Base-by-base conservation (phyloP, 352 stramenopile genomes). In the Pythium rishiriense region DNA sequence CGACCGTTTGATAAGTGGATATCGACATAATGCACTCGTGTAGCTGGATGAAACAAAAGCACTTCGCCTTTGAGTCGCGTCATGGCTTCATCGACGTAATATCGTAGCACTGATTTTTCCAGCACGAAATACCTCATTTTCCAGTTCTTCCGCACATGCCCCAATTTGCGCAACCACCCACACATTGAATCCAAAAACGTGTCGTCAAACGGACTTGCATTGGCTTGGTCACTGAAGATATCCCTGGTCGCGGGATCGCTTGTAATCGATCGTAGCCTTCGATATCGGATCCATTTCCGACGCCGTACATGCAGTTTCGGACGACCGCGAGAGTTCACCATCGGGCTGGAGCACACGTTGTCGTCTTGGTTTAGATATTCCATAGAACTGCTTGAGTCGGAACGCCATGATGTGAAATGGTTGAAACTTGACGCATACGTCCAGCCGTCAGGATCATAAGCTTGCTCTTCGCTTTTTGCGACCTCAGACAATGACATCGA, bases 91-190 rank as follows among this genome's bases (percentile, higher is more conserved):
- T 92, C 81, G 0, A 74, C 64, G 62, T 88, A 92, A 39, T 92
- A 92, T 19, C 79, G 74, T 53, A 92, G 50, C 1, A 92, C 73
- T 0, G 81, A 90, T 29, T 81, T 82, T 28, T 88, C 71, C 25
- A 92, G 58, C 25, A 92, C 83, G 61, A 92, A 92, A 59, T 85
- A 92, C 11, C 83, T 79, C 24, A 69, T 65, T 53, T 92, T 92
- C 83, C 83, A 92, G 63, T 90, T 92, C 68, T 92, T 90, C 0
- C 81, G 78, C 7, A 87, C 77, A 24, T 92, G 83, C 1, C 81
- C 83, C 8, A 80, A 71, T 53, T 92, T 92, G 2, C 71, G 65
- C 10, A 92, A 66, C 83, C 83, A 92, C 5, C 83, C 83, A 24
- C 76, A 78, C 75, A 88, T 90, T 0, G 78, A 86, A 48, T 92